Evolutionary conservation across 495 filamentous ascomycete species (phyloP).

Genomic region (Glonium stellatum): DNA sequence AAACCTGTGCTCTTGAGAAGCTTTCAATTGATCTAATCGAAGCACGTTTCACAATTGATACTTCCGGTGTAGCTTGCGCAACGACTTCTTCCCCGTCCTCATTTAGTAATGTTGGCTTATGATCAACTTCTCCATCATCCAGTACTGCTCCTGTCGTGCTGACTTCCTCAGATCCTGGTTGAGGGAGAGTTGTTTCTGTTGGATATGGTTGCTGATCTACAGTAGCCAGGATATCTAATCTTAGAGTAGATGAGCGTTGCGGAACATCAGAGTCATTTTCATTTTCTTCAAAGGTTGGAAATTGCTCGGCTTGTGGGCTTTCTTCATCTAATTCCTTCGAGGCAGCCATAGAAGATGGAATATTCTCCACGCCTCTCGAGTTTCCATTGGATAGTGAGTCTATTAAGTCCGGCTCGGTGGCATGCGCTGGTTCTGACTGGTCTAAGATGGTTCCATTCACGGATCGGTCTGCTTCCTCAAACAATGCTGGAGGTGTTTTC

Average conservation of each 20-base stretch:
- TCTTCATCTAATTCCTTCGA: background rate
- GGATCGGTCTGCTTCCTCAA: background rate
- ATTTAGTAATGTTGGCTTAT: background rate
- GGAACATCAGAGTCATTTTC: background rate
- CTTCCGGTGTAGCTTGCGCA: background rate
- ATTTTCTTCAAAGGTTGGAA: background rate
- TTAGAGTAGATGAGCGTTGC: background rate
- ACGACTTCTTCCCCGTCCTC: background rate
- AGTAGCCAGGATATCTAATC: background rate
- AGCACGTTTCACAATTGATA: constrained; percentile 23
- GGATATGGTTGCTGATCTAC: background rate
- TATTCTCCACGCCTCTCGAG: background rate
- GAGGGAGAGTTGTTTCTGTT: background rate
- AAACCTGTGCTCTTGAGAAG: constrained; percentile 20
- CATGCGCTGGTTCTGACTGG: background rate
- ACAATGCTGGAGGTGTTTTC: background rate
- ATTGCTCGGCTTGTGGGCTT: background rate
- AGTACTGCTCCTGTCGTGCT: background rate
- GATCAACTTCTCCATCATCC: background rate
- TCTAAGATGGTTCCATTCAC: background rate
- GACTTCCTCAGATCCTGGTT: background rate
- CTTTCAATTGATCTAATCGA: constrained; percentile 28
- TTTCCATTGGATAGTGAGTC: background rate
- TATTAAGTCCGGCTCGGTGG: background rate
- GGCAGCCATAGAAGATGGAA: background rate